phyloP scores from a whole-genome alignment of 768 basidiomycete species.

The Krasilnikovozyma curviuscula region DNA sequence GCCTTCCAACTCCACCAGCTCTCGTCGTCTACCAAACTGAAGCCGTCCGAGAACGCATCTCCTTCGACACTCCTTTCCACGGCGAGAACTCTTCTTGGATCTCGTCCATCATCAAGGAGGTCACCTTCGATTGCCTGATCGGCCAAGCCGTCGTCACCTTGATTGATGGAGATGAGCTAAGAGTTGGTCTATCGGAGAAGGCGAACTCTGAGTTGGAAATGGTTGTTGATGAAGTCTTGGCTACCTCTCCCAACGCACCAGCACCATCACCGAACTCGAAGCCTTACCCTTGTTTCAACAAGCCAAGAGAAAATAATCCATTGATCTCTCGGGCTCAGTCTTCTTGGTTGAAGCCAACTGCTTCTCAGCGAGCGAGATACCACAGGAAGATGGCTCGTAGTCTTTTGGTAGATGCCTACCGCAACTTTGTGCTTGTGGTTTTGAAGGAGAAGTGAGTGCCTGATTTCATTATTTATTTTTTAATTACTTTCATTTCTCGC shows the following conservation, averaged over 20 bases:
- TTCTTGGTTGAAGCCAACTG: background rate
- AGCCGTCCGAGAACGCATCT: conserved; percentile 23
- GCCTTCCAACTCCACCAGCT: conserved; percentile 23
- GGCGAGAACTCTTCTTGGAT: conserved; percentile 28
- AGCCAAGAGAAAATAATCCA: too few relatives aligned
- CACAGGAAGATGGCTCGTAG: conserved; percentile 26
- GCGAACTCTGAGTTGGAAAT: background rate
- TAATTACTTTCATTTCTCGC: too few relatives aligned
- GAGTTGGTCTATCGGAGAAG: too few relatives aligned
- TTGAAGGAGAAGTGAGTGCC: conserved; percentile 19
- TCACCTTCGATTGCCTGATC: conserved; percentile 28
- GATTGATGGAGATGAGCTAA: too few relatives aligned
- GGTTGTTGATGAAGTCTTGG: conserved; percentile 6
- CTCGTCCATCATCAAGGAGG: conserved; percentile 24
- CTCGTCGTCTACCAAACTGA: conserved; percentile 21
- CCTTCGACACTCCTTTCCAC: conserved; percentile 23
- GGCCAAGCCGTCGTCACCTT: too few relatives aligned
- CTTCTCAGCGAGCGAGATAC: conserved; percentile 15
- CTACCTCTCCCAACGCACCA: too few relatives aligned
- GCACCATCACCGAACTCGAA: background rate
- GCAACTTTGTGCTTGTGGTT: conserved; percentile 22
- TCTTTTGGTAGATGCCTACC: conserved; percentile 26
- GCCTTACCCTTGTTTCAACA: conserved; percentile 8
- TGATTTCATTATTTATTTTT: too few relatives aligned
- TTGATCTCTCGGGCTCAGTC: too few relatives aligned